phyloP scores from a whole-genome alignment of 345 rosid genomes.

The Xanthoceras sorbifolium region DNA sequence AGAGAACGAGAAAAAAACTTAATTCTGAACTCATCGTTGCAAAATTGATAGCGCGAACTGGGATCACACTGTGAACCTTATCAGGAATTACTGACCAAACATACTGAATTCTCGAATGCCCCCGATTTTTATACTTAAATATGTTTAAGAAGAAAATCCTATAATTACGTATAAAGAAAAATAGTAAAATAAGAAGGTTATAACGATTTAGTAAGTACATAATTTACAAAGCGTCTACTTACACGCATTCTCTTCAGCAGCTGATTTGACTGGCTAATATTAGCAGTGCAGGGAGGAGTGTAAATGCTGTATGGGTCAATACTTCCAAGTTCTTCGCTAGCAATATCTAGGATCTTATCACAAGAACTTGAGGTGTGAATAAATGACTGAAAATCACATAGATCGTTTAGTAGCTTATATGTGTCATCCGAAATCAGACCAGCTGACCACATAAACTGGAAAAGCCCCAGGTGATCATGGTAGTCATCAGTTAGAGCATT shows the following conservation, averaged over 20 bases:
- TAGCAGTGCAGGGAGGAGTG: slow-evolving; percentile 70
- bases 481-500: slow-evolving; percentile 89
- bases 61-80: too few relatives aligned
- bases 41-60: too few relatives aligned
- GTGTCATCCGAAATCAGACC: slow-evolving; percentile 92
- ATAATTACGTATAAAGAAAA: too few relatives aligned
- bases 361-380: slow-evolving; percentile 68
- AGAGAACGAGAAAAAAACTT: too few relatives aligned
- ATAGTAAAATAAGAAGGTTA: neutral
- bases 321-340: slow-evolving; percentile 67
- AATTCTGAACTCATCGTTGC: too few relatives aligned
- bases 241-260: slow-evolving; percentile 65
- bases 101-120: too few relatives aligned
- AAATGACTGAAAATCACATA: slow-evolving; percentile 74
- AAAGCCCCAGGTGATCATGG: slow-evolving; percentile 77
- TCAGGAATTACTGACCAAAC: too few relatives aligned
- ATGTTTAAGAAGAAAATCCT: too few relatives aligned
- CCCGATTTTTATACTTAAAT: too few relatives aligned
- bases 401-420: slow-evolving; percentile 56
- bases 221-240: slow-evolving; percentile 27
- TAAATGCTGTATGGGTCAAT: slow-evolving; percentile 90
- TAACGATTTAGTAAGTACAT: neutral
- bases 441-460: slow-evolving; percentile 81
- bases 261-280: slow-evolving; percentile 50
- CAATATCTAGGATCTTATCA: slow-evolving; percentile 48